phyloP scores from a whole-genome alignment of 2,329 filamentous ascomycete genomes.

The Fusarium circinatum region DNA sequence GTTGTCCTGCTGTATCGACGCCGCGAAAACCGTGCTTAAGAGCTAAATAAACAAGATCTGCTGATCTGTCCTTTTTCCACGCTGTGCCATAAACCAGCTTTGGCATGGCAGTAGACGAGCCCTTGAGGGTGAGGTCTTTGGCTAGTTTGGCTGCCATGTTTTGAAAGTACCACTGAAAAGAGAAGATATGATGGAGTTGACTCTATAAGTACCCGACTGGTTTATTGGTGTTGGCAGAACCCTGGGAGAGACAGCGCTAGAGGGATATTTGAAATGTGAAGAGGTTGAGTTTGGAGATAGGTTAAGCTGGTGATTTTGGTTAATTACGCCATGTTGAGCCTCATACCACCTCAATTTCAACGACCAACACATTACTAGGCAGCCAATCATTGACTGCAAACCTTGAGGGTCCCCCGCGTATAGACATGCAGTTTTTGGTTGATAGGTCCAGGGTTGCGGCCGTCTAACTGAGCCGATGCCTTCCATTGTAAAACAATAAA shows the following conservation, averaged over 20 bases:
- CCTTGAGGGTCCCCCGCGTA: neutral
- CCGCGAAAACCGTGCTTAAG: slow-evolving; percentile 75
- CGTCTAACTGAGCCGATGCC: neutral
- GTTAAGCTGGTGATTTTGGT: neutral
- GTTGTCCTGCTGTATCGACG: slow-evolving; percentile 82
- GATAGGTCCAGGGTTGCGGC: neutral
- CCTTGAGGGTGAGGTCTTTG: slow-evolving; percentile 48
- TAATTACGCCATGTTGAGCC: slow-evolving; percentile 25
- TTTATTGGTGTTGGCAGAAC: neutral
- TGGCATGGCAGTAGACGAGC: slow-evolving; percentile 55
- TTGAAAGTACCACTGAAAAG: neutral
- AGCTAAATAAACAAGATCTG: slow-evolving; percentile 74
- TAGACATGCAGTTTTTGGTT: neutral
- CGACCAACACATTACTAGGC: neutral
- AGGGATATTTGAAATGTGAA: neutral
- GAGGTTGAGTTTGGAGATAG: neutral
- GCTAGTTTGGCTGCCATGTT: slow-evolving; percentile 42
- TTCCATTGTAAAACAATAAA: neutral
- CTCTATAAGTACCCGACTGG: neutral
- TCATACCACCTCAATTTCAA: slow-evolving; percentile 10
- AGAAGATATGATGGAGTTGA: neutral
- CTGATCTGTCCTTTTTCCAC: slow-evolving; percentile 81
- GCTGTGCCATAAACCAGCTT: slow-evolving; percentile 80
- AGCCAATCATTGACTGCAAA: slow-evolving; percentile 15
- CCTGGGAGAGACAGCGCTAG: neutral